These are phyloP conservation scores for Mycena chlorophos DNA, from an alignment of 768 basidiomycete species.

Conservation along the genomic window DNA sequence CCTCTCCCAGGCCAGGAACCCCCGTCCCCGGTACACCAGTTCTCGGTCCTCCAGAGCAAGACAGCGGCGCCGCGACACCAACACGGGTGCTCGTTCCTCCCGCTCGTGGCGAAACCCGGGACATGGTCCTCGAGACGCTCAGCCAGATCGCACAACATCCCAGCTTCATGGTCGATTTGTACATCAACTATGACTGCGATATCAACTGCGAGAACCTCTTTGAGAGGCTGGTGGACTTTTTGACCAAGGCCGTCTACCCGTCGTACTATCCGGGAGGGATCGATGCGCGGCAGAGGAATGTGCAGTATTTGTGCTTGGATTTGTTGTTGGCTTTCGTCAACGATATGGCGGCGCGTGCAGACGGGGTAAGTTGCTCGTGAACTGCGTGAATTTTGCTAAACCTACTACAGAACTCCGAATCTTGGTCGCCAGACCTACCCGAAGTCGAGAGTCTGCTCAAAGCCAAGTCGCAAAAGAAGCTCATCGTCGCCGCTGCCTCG, in stretches of 20 bases:
- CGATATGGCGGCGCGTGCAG: conserved; percentile 74
- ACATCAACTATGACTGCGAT: conserved; percentile 96
- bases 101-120: conserved; percentile 83
- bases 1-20: conserved; percentile 56
- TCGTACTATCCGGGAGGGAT: conserved; percentile 55
- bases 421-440: conserved; percentile 62
- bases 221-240: conserved; percentile 83
- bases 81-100: conserved; percentile 66
- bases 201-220: conserved; percentile 96
- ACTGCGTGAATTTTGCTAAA: conserved; percentile 13
- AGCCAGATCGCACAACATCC: conserved; percentile 78
- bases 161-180: conserved; percentile 94
- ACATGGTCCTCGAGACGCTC: conserved; percentile 87
- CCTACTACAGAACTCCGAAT: conserved; percentile 39
- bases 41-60: conserved; percentile 43
- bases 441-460: conserved; percentile 57
- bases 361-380: conserved; percentile 38
- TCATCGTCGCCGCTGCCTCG: conserved; percentile 78
- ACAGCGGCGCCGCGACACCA: conserved; percentile 47
- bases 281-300: conserved; percentile 69
- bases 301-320: conserved; percentile 87
- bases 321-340: conserved; percentile 83
- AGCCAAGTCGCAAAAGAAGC: conserved; percentile 82
- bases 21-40: conserved; percentile 46
- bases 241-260: conserved; percentile 86